Evolutionary conservation across 306 rosid genomes (phyloP).

Genomic region (Rosa multiflora): DNA sequence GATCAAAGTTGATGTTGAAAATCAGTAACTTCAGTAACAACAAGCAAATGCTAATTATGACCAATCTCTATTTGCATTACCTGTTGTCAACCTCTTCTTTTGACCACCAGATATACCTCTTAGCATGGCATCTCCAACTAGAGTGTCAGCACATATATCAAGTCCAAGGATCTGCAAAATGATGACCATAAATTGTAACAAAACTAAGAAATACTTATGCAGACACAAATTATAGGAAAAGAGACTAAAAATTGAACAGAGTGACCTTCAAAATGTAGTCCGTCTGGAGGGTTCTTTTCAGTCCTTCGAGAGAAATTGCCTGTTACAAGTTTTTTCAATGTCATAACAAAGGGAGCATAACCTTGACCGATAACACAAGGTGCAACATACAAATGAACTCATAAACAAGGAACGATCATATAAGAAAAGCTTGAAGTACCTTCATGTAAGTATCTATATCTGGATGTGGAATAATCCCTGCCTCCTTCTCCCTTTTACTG

Average conservation of each 20-base stretch:
- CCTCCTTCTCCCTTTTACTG: conserved; percentile 60
- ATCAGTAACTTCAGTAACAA: not conserved
- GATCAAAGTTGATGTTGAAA: not conserved
- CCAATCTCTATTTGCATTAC: conserved; percentile 16
- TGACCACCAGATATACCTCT: conserved; percentile 54
- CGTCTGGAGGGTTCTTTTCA: conserved; percentile 41
- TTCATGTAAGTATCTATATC: conserved; percentile 84
- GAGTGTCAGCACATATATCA: conserved; percentile 46
- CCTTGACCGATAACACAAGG: not conserved
- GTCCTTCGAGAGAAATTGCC: conserved; percentile 46
- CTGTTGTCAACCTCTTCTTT: conserved; percentile 50
- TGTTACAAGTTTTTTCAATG: conserved; percentile 1
- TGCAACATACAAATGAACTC: not conserved
- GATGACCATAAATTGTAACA: not conserved
- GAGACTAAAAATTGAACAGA: not conserved
- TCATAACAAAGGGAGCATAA: not conserved
- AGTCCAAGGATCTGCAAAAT: conserved; percentile 45
- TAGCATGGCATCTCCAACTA: conserved; percentile 46
- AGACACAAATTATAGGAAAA: not conserved
- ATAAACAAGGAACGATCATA: not conserved
- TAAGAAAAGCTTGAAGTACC: conserved; percentile 34
- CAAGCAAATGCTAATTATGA: not conserved
- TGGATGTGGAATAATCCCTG: conserved; percentile 67
- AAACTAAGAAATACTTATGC: not conserved
- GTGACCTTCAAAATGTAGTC: conserved; percentile 53